Percentiles rank a stretch among this genome's conserved stretches.
Conservation (phyloP, 371 early-diverging fungal genomes). For the Circinella minor region DNA sequence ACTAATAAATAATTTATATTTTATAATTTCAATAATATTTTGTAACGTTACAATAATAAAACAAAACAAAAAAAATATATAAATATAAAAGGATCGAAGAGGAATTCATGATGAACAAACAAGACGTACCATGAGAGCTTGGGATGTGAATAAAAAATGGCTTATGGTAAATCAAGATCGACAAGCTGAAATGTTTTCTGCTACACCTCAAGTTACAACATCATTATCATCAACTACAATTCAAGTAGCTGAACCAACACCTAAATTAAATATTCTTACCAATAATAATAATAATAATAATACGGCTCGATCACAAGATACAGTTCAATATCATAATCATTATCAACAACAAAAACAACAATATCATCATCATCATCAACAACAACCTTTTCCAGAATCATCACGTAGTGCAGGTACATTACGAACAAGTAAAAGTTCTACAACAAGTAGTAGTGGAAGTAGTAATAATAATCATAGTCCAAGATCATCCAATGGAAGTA, state of each 20-base stretch:
- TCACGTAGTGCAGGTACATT: conserved; percentile 4
- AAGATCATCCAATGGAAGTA: conserved; percentile 2
- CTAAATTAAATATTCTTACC: background rate
- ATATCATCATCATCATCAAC: background rate
- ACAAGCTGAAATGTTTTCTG: conserved; percentile 44
- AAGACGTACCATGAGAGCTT: conserved; percentile 36
- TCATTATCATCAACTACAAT: background rate
- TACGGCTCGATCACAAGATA: conserved; percentile 32
- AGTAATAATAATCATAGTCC: conserved; percentile 1
- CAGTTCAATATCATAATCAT: background rate
- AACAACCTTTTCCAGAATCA: conserved; percentile 15
- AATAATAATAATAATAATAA: conserved; percentile 34
- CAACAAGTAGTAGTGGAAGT: conserved; percentile 8
- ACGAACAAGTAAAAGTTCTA: background rate
- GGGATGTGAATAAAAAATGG: conserved; percentile 51
- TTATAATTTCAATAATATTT: background rate
- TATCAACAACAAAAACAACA: background rate
- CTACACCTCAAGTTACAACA: background rate
- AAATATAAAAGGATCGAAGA: conserved; percentile 36
- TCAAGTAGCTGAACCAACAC: background rate
- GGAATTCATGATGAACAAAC: conserved; percentile 46
- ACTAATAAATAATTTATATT: background rate
- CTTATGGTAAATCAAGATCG: conserved; percentile 54
- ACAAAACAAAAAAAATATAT: background rate
- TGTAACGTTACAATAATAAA: background rate